Evolutionary conservation across 768 basidiomycete genomes (phyloP), one percentile per base, ranked within the genome.

Genomic region (Trametes cingulata): DNA sequence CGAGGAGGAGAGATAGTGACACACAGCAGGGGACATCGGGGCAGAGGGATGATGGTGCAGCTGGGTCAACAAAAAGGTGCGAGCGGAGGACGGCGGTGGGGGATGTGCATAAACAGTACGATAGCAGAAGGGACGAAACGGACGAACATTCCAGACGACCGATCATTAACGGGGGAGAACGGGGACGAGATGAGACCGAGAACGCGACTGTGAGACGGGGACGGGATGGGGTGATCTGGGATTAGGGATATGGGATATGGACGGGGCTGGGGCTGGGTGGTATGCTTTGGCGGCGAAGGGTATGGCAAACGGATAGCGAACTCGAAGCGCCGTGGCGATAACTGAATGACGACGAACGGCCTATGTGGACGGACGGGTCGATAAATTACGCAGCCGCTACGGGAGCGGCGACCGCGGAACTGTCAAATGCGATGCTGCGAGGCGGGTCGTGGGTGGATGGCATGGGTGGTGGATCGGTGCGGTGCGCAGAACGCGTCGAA

Each of bases 21-120:
- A 60, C 52, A 60, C 22, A 52, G 57, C 40, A n/a, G n/a, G 42
- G 36, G 41, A 45, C 24, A 22, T 19, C 40, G 48, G 59, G 59
- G 59, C 52, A 60, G 52, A 54, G 59, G 59, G 59, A 60, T 43
- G 52, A n/a, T n/a, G n/a, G n/a, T n/a, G n/a, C n/a, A n/a, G n/a
- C 25, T 4, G 35, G 35, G 15, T 45, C n/a, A n/a, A n/a, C n/a
- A n/a, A 37, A 48, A 40, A 36, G 14, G 14, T 37, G 37, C 37
- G 55, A 42, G 52, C 22, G 20, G 42, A 27, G 35, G 36, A 43
- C n/a, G 35, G 9, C 33, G 33, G 27, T 43, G 29, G 17, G 29
- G 12, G 39, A 35, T 5, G 36, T 35, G 39, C 25, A 46, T 45
- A 52, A 48, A 27, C 41, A 48, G 37, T 46, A 61, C 36, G 36